Conservation (phyloP, 2,329 filamentous ascomycete species). For the Aspergillus aculeatinus region DNA sequence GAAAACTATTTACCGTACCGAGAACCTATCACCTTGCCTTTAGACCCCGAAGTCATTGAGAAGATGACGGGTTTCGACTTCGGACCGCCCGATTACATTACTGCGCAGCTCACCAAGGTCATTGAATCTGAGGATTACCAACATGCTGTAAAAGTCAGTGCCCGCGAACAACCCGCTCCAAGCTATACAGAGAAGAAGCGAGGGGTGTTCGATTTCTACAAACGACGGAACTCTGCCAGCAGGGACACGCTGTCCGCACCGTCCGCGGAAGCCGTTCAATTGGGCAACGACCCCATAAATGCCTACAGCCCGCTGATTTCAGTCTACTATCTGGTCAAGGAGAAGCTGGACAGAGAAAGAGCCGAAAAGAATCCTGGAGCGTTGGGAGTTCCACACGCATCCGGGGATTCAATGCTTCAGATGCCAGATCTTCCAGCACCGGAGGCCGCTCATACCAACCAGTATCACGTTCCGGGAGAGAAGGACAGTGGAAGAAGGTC, state of each 20-base stretch:
- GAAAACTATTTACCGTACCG: conserved; percentile 84
- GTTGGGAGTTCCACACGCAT: conserved; percentile 55
- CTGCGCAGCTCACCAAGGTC: conserved; percentile 75
- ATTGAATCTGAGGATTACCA: conserved; percentile 95
- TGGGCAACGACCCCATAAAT: conserved; percentile 84
- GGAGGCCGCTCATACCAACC: conserved; percentile 84
- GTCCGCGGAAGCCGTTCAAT: conserved; percentile 80
- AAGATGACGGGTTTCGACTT: conserved; percentile 99
- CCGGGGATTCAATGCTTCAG: conserved; percentile 58
- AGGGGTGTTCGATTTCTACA: conserved; percentile 96
- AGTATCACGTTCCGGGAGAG: conserved; percentile 87
- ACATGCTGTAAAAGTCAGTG: conserved; percentile 70
- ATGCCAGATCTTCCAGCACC: conserved; percentile 77
- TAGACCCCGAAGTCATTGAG: conserved; percentile 79
- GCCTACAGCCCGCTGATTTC: conserved; percentile 90
- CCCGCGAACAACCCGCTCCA: conserved; percentile 63
- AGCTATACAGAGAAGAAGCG: conserved; percentile 73
- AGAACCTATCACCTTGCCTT: conserved; percentile 78
- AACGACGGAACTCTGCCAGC: conserved; percentile 85
- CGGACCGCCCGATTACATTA: conserved; percentile 80
- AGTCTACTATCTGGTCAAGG: conserved; percentile 92
- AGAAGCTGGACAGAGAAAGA: conserved; percentile 82
- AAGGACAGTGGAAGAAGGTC: conserved; percentile 80
- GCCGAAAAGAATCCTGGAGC: conserved; percentile 60
- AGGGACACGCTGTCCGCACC: conserved; percentile 79